Evolutionary conservation across 768 basidiomycete species (phyloP), one percentile per base, ranked within the genome.

Genomic region (Krasilnikovozyma curviuscula): DNA sequence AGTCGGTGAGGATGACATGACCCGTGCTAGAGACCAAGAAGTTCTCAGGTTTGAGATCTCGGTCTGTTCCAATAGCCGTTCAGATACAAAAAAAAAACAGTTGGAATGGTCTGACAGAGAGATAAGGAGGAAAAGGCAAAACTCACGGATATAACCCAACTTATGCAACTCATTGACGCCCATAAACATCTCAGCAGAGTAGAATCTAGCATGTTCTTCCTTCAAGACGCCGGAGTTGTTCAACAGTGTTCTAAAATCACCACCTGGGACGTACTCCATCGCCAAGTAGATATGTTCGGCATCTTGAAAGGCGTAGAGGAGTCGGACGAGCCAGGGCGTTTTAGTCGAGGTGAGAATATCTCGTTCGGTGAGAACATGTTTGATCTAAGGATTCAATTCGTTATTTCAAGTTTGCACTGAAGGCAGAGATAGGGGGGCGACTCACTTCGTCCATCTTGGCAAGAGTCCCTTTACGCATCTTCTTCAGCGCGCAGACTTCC

Each of bases 181-280:
- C 19, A 78, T 79, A 61, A 97, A 95, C 93, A 98, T 98, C 67
- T 98, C 91, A 52, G 81, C 77, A 59, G 95, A 91, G 65, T 98
- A 98, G 63, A 89, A 97, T 47, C 81, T 72, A 1, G 93, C 91
- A 58, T 95, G 85, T 59, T 95, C 86, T 62, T 97, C 89, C 63
- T 95, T 91, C 50, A 98, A 72, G 2, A 97, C 86, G 27, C 93
- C 93, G 0, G 89, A 88, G 63, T 95, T 98, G 67, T 95, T 98
- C 32, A 98, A 72, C 32, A 98, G 73, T 0, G 93, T 98, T 16
- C 93, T 76, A 69, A 98, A 98, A 62, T 98, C 93, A 41, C 93
- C 93, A 19, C 93, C 93, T 1, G 89, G 88, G 16, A 97, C 89
- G 62, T 93, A 97, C 70, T 97, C 89, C 91, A 97, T 97, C 1